These are phyloP conservation scores for Beta macrorhiza DNA, from an alignment of 179 eudicot species.

Conservation along the genomic window DNA sequence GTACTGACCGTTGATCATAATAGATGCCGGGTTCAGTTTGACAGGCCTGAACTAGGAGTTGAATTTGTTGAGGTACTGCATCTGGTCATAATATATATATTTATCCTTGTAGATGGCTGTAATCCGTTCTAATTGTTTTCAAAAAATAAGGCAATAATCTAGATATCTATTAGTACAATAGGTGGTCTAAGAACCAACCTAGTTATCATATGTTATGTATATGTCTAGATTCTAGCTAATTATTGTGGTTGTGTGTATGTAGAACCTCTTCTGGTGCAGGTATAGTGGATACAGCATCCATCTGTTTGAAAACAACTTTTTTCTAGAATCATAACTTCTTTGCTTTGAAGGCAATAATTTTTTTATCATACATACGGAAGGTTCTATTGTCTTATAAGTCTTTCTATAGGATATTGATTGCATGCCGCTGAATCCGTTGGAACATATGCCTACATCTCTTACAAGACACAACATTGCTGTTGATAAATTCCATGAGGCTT, in stretches of 20 bases:
- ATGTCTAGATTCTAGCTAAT: background rate
- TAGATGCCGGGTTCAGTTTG: constrained; percentile 92
- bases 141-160: background rate
- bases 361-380: constrained; percentile 10
- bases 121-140: background rate
- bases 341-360: background rate
- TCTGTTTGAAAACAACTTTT: constrained; percentile 3
- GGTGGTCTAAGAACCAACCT: background rate
- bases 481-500: constrained; percentile 62
- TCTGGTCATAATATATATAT: too few species aligned
- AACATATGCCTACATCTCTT: constrained; percentile 79
- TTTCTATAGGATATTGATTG: constrained; percentile 87
- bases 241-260: background rate
- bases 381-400: constrained; percentile 6
- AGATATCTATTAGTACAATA: background rate
- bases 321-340: background rate
- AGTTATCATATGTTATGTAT: background rate
- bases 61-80: constrained; percentile 84
- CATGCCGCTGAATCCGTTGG: constrained; percentile 81
- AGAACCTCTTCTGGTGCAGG: background rate
- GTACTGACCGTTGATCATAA: constrained; percentile 86
- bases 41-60: constrained; percentile 91
- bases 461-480: constrained; percentile 42
- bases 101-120: background rate
- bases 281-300: background rate